A percentile compares a stretch with the other conserved stretches of the same genome.
These are phyloP conservation scores for Ceratobasidium sp. DNA, from an alignment of 1,284 basidiomycete species.

Conservation along the genomic window DNA sequence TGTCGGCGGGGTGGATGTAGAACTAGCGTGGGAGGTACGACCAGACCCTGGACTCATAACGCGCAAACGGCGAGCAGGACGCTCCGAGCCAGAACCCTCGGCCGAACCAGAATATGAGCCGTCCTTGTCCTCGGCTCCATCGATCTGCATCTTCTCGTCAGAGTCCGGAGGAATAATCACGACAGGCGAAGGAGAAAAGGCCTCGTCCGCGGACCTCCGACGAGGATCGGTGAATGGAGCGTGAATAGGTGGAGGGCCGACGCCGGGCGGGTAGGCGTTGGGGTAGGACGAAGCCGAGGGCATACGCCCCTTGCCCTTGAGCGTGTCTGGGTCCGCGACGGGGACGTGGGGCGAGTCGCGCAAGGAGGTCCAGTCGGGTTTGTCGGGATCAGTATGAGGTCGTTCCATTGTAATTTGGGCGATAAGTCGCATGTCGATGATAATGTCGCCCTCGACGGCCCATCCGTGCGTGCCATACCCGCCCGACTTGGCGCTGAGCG, in stretches of 20 bases:
- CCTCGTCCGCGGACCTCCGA: slow-evolving; percentile 25
- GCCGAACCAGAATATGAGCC: too few species aligned
- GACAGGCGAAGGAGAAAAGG: slow-evolving; percentile 16
- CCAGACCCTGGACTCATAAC: slow-evolving; percentile 19
- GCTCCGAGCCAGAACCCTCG: slow-evolving; percentile 8
- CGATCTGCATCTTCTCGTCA: slow-evolving; percentile 4
- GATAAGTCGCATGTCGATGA: slow-evolving; percentile 81
- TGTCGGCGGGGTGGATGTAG: slow-evolving; percentile 11
- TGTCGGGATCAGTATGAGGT: slow-evolving; percentile 60
- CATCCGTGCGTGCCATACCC: slow-evolving; percentile 91
- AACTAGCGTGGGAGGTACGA: background rate
- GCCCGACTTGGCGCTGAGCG: slow-evolving; percentile 88
- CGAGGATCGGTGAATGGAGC: slow-evolving; percentile 35
- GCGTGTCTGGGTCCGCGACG: slow-evolving; percentile 57
- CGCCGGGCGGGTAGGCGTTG: background rate
- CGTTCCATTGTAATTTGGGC: slow-evolving; percentile 74
- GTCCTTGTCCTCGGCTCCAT: slow-evolving; percentile 12
- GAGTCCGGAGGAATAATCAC: background rate
- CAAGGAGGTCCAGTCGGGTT: slow-evolving; percentile 70
- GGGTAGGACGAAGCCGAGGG: slow-evolving; percentile 20
- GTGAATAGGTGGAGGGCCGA: slow-evolving; percentile 37
- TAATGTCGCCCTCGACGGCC: slow-evolving; percentile 85
- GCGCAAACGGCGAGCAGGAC: slow-evolving; percentile 20
- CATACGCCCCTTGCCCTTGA: slow-evolving; percentile 41
- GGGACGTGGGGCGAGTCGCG: slow-evolving; percentile 70